phyloP scores from a whole-genome alignment of 2,329 filamentous ascomycete species.

The Xylariaceae sp. region DNA sequence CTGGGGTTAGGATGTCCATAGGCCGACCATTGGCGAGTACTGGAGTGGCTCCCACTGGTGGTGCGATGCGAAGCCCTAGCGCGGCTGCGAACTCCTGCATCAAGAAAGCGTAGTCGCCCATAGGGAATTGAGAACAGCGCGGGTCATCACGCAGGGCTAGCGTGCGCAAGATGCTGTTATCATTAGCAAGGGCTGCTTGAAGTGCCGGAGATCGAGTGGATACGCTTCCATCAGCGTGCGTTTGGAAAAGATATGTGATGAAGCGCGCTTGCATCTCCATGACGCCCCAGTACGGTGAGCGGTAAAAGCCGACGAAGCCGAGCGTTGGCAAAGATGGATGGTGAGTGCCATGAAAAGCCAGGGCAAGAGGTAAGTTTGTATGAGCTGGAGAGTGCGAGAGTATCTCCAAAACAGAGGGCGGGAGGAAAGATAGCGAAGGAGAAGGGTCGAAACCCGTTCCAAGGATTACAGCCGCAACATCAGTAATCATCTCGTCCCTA shows the following conservation, averaged over 20 bases:
- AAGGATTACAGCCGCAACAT: slow-evolving; percentile 71
- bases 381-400: slow-evolving; percentile 64
- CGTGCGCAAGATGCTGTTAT: slow-evolving; percentile 53
- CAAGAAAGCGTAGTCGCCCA: slow-evolving; percentile 80
- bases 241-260: slow-evolving; percentile 50
- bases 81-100: slow-evolving; percentile 72
- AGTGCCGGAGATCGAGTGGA: slow-evolving; percentile 40
- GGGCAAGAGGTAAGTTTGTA: slow-evolving; percentile 64
- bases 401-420: slow-evolving; percentile 56
- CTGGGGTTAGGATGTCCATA: slow-evolving; percentile 62
- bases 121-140: slow-evolving; percentile 73
- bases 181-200: slow-evolving; percentile 48
- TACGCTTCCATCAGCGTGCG: slow-evolving; percentile 2
- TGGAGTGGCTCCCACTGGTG: slow-evolving; percentile 40
- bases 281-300: slow-evolving; percentile 83
- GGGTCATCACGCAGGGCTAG: slow-evolving; percentile 58
- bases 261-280: slow-evolving; percentile 86
- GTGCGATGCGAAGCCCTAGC: slow-evolving; percentile 56
- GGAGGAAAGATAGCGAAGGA: slow-evolving; percentile 68
- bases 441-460: slow-evolving; percentile 77
- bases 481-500: slow-evolving; percentile 47
- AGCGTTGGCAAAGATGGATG: slow-evolving; percentile 66
- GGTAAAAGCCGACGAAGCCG: slow-evolving; percentile 83
- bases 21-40: slow-evolving; percentile 47
- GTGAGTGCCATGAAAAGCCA: slow-evolving; percentile 71